phyloP scores from a whole-genome alignment of 345 rosid species.

The Citrus unshiu region DNA sequence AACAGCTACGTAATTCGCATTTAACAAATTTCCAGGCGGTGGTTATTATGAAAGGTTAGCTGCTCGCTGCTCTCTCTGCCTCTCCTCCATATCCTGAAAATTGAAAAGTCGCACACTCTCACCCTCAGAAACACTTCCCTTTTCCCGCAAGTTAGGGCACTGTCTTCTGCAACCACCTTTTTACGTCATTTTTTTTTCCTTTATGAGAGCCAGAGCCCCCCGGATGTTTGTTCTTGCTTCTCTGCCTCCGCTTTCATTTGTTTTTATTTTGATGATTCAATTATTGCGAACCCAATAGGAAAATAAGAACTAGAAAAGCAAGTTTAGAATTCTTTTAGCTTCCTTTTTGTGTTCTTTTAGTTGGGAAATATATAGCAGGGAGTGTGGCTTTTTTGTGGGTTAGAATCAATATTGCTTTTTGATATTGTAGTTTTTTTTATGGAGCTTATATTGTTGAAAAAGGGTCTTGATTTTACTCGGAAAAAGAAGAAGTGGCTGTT shows the following conservation, averaged over 20 bases:
- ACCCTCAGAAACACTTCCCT: not conserved
- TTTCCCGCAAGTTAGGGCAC: conserved; percentile 21
- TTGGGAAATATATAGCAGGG: not conserved
- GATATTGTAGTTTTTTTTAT: conserved; percentile 20
- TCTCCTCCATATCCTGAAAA: not conserved
- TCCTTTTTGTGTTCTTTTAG: not conserved
- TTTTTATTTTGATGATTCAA: not conserved
- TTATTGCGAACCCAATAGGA: not conserved
- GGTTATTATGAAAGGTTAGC: not conserved
- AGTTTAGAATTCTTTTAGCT: not conserved
- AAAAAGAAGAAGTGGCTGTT: conserved; percentile 59
- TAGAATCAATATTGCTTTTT: not conserved
- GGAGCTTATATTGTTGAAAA: conserved; percentile 49
- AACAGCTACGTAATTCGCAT: not conserved
- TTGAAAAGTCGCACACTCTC: too few species aligned
- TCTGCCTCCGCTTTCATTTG: not conserved
- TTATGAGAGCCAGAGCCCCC: not conserved
- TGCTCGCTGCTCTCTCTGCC: conserved; percentile 5
- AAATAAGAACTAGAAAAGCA: not conserved
- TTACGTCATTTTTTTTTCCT: conserved; percentile 6
- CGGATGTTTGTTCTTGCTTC: not conserved
- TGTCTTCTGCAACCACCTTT: conserved; percentile 22
- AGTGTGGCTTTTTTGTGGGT: not conserved
- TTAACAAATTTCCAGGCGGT: conserved; percentile 6
- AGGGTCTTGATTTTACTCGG: conserved; percentile 37